Conservation (phyloP, 345 rosid species). For the Lepidium africanum region DNA sequence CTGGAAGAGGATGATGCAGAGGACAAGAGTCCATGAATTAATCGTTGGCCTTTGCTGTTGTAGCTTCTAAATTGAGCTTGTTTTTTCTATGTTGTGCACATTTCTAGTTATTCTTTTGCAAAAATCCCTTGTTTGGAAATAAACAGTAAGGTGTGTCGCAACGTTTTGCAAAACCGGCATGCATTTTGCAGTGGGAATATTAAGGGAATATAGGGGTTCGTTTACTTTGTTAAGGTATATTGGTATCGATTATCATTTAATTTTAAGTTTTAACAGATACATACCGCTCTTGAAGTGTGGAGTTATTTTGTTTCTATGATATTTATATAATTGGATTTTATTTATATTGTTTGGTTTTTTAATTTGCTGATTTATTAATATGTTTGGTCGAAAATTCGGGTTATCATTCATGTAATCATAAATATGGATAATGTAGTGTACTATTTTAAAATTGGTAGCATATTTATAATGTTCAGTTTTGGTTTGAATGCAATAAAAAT, state of each 20-base stretch:
- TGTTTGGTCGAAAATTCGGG: too few relatives aligned
- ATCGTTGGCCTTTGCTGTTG: background rate
- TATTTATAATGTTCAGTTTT: too few relatives aligned
- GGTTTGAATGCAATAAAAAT: too few relatives aligned
- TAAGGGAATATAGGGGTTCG: background rate
- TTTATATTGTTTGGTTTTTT: too few relatives aligned
- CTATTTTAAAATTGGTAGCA: too few relatives aligned
- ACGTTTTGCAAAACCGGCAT: background rate
- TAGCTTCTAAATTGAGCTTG: conserved; percentile 1
- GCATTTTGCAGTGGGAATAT: background rate
- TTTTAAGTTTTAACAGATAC: background rate
- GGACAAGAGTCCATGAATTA: background rate
- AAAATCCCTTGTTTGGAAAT: background rate
- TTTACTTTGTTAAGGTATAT: background rate
- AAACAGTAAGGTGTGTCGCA: conserved; percentile 12
- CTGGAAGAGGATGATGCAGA: conserved; percentile 1
- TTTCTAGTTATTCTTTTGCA: background rate
- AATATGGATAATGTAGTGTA: too few relatives aligned
- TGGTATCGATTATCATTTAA: background rate
- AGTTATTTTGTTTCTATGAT: too few relatives aligned
- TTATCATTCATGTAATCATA: too few relatives aligned
- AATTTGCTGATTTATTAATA: too few relatives aligned
- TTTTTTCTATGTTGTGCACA: background rate
- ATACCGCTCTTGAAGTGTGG: too few relatives aligned
- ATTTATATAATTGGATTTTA: too few relatives aligned